Conservation (phyloP, 441 rosid species). For the Biscutella laevigata region DNA sequence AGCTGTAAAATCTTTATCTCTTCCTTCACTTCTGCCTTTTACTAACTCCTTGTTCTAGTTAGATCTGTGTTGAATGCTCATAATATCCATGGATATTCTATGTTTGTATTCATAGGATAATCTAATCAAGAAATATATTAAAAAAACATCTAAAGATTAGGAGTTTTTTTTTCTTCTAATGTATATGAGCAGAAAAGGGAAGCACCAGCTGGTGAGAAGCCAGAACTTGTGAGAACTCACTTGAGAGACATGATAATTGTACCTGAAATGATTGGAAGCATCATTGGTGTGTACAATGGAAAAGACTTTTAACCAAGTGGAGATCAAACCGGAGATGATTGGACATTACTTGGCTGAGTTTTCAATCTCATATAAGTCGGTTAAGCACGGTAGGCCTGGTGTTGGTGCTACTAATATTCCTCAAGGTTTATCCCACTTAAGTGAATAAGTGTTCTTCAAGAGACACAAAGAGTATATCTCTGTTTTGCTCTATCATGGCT, state of each 20-base stretch:
- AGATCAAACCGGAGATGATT: slow-evolving; percentile 91
- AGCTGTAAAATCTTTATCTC: too few species aligned
- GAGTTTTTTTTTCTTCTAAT: too few species aligned
- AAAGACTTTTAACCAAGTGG: slow-evolving; percentile 85
- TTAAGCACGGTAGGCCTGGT: slow-evolving; percentile 92
- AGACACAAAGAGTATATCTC: too few species aligned
- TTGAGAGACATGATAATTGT: slow-evolving; percentile 72
- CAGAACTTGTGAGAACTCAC: slow-evolving; percentile 75
- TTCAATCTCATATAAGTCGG: slow-evolving; percentile 90
- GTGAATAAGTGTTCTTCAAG: too few species aligned
- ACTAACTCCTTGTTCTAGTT: too few species aligned
- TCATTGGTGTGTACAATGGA: slow-evolving; percentile 81
- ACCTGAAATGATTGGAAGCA: slow-evolving; percentile 87
- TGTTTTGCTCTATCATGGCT: too few species aligned
- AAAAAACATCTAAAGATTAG: too few species aligned
- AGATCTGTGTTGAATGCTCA: too few species aligned
- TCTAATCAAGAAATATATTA: too few species aligned
- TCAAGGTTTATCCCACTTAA: slow-evolving; percentile 86
- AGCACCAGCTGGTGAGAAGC: slow-evolving; percentile 85
- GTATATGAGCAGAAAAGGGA: slow-evolving; percentile 91
- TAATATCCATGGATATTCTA: too few species aligned
- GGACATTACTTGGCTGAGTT: slow-evolving; percentile 88
- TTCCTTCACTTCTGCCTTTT: too few species aligned
- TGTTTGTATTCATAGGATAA: too few species aligned
- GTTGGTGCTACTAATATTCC: slow-evolving; percentile 81